Base-by-base conservation (phyloP, 768 basidiomycete genomes). In the Collybia sordida region DNA sequence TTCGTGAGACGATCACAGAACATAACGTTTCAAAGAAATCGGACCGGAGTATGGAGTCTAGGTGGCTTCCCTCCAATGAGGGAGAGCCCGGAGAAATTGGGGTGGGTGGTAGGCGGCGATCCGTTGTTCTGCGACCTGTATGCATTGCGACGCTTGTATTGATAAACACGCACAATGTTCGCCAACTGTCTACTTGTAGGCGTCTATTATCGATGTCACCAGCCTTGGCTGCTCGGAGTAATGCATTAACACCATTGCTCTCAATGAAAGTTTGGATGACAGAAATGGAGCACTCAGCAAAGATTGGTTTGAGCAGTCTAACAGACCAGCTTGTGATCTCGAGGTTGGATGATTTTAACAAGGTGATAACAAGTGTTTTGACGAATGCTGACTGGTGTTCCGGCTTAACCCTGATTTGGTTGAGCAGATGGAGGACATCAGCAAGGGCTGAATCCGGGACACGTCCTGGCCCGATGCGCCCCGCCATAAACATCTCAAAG, bases 161-260 rank as follows among this genome's bases (percentile, higher is more conserved):
- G 23, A 75, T 60, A 54, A 71, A 72, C 7, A 65, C 60, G 45
- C 67, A 70, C 37, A 75, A 50, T 2, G 66, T 67, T 22, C 72
- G 64, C 52, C 74, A 59, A 51, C 72, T 70, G 44, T 74, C 69
- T 27, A 72, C 61, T 44, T 73, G 71, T 4, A 74, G 65, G 28
- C 68, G 63, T 14, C 69, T 64, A 51, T 68, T 70, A 50, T 69
- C 70, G 8, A 64, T 64, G 35, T 63, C 68, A 1, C 71, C 70
- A 11, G 56, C 57, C 37, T 61, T 64, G 4, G 71, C 66, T 18
- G 65, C 60, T 2, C 68, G 65, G 4, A 74, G 58, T 14, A 75
- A 58, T 14, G 64, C 63, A 11, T 62, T 49, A n/a, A 73, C 58
- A 14, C 72, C 73, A 42, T 68, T 60, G 21, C 58, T 60, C 4